A percentile compares a stretch with the other conserved stretches of the same genome.
These are phyloP conservation scores for Annulohypoxylon nitens DNA, from an alignment of 495 filamentous ascomycete genomes.

Conservation along the genomic window DNA sequence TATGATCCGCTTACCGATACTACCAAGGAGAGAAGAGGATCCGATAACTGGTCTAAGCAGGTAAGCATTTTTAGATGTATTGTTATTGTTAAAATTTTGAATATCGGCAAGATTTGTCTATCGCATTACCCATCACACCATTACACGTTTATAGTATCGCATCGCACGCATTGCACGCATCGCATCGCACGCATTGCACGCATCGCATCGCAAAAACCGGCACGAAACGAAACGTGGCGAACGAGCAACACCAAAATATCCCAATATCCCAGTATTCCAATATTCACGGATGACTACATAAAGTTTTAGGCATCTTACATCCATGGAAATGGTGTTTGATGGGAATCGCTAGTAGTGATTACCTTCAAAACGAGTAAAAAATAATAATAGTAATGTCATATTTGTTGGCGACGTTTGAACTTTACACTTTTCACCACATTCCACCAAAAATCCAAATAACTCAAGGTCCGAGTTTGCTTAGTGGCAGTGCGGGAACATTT, in stretches of 20 bases:
- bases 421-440: slow-evolving; percentile 15
- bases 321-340: background rate
- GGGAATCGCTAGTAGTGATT: slow-evolving; percentile 1
- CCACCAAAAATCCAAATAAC: slow-evolving; percentile 14
- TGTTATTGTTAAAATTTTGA: slow-evolving; percentile 5
- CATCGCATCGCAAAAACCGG: background rate
- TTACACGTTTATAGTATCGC: slow-evolving; percentile 1
- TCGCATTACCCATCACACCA: slow-evolving; percentile 3
- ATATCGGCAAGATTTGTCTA: slow-evolving; percentile 22
- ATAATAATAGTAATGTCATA: background rate
- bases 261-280: background rate
- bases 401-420: slow-evolving; percentile 4
- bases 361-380: background rate
- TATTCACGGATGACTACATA: background rate
- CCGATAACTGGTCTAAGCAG: slow-evolving; percentile 57
- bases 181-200: background rate
- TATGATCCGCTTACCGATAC: slow-evolving; percentile 70
- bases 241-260: background rate
- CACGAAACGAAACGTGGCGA: background rate
- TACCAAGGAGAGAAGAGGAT: slow-evolving; percentile 59
- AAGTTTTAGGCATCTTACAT: slow-evolving; percentile 32
- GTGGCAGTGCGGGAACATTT: slow-evolving; percentile 32
- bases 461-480: slow-evolving; percentile 43
- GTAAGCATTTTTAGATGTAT: slow-evolving; percentile 44
- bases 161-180: background rate